These are phyloP conservation scores for Prillingera fragicola DNA, from an alignment of 1,284 basidiomycete species.

Conservation along the genomic window DNA sequence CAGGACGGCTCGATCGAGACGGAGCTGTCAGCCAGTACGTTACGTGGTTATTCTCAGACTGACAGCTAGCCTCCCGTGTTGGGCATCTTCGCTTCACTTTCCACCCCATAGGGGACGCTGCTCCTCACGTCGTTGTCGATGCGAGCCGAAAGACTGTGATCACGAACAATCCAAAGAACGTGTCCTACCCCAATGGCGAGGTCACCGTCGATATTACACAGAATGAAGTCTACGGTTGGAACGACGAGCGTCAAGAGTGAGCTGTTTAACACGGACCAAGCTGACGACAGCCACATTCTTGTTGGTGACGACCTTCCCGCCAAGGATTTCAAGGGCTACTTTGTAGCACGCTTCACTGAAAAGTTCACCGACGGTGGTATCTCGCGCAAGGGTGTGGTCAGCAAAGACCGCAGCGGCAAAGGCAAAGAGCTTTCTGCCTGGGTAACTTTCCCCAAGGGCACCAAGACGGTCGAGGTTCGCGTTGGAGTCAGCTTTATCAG, in stretches of 20 bases:
- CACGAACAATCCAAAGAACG: constrained; percentile 53
- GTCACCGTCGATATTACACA: constrained; percentile 52
- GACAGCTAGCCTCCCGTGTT: constrained; percentile 61
- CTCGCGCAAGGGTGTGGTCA: constrained; percentile 49
- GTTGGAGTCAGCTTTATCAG: constrained; percentile 75
- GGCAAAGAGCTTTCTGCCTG: constrained; percentile 56
- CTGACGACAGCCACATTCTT: constrained; percentile 30
- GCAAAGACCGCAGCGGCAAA: constrained; percentile 18
- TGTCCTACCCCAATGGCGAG: constrained; percentile 59
- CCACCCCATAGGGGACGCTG: constrained; percentile 37
- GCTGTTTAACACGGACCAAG: constrained; percentile 56
- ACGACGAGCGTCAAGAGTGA: constrained; percentile 68
- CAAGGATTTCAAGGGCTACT: constrained; percentile 60
- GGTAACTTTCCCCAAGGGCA: constrained; percentile 52
- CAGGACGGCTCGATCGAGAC: constrained; percentile 55
- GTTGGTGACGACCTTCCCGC: constrained; percentile 50
- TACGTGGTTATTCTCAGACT: background rate
- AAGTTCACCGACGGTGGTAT: constrained; percentile 54
- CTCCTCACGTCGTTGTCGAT: constrained; percentile 65
- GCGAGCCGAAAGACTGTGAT: constrained; percentile 61
- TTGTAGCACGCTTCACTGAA: constrained; percentile 64
- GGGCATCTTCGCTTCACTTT: constrained; percentile 73
- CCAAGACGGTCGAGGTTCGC: constrained; percentile 55
- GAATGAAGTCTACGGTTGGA: constrained; percentile 63
- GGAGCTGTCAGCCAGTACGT: constrained; percentile 66